Percentiles rank a stretch among this genome's conserved stretches.
Conservation (phyloP, 2,329 filamentous ascomycete genomes). For the Aspergillus jensenii region DNA sequence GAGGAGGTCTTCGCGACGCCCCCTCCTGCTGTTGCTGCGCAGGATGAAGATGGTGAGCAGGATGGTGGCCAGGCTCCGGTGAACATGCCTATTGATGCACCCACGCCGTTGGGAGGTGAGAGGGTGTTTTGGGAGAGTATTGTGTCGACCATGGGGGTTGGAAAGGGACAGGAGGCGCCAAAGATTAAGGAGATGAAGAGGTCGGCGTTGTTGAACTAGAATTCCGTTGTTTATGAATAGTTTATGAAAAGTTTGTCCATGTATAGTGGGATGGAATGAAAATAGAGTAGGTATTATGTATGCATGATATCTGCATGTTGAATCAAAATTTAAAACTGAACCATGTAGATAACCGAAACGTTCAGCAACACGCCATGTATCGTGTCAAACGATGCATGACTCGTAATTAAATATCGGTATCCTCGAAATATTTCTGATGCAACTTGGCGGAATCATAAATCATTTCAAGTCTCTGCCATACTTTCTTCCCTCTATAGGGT, state of each 20-base stretch:
- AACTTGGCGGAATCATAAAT: slow-evolving; percentile 7
- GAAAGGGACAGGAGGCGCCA: slow-evolving; percentile 47
- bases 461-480: not conserved
- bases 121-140: slow-evolving; percentile 44
- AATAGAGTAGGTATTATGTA: not conserved
- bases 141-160: slow-evolving; percentile 35
- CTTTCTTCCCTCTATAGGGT: slow-evolving; percentile 1
- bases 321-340: not conserved
- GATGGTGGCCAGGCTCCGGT: slow-evolving; percentile 15
- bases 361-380: slow-evolving; percentile 2
- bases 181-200: slow-evolving; percentile 50
- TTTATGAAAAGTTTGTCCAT: slow-evolving; percentile 1
- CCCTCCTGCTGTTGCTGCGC: slow-evolving; percentile 7
- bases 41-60: slow-evolving; percentile 24
- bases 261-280: not conserved
- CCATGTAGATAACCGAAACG: slow-evolving; percentile 7
- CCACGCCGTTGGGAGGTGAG: slow-evolving; percentile 25
- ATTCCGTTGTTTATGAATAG: not conserved
- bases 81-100: not conserved
- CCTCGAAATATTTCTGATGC: not conserved
- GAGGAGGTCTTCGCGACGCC: slow-evolving; percentile 64
- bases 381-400: slow-evolving; percentile 6
- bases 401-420: slow-evolving; percentile 1
- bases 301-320: not conserved
- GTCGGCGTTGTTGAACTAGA: slow-evolving; percentile 38